Conservation (phyloP, 768 basidiomycete genomes). For the Amanita inopinata region DNA sequence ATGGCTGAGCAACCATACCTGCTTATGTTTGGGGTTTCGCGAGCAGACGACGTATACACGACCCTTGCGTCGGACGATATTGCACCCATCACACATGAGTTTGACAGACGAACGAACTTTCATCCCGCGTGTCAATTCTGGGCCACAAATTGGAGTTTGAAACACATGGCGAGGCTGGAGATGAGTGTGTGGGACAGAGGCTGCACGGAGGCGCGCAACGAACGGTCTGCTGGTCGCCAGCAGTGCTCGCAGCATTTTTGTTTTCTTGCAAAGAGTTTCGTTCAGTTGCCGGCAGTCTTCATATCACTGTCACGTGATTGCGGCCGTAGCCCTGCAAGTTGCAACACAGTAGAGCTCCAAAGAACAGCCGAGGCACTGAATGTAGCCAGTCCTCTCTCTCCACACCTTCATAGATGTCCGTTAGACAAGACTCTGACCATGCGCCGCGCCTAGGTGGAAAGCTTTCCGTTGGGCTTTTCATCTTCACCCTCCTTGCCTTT, state of each 20-base stretch:
- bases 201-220: constrained; percentile 37
- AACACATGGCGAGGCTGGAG: constrained; percentile 22
- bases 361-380: too few species aligned
- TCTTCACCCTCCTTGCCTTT: constrained; percentile 55
- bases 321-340: too few species aligned
- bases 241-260: constrained; percentile 58
- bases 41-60: constrained; percentile 88
- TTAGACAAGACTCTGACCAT: constrained; percentile 14
- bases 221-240: constrained; percentile 55
- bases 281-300: too few species aligned
- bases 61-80: constrained; percentile 80
- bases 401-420: constrained; percentile 16
- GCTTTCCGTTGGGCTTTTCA: constrained; percentile 45
- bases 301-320: neutral
- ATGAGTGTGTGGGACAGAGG: constrained; percentile 21
- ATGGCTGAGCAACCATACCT: constrained; percentile 49
- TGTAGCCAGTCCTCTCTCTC: neutral
- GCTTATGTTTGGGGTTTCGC: constrained; percentile 95
- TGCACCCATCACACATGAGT: constrained; percentile 90
- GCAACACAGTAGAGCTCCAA: too few species aligned
- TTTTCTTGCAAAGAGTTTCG: too few species aligned
- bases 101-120: constrained; percentile 96
- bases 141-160: constrained; percentile 17
- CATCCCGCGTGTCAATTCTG: constrained; percentile 64
- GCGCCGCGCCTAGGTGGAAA: constrained; percentile 36